Base-by-base conservation (phyloP, 2,329 filamentous ascomycete genomes). In the Fusarium papillatum region DNA sequence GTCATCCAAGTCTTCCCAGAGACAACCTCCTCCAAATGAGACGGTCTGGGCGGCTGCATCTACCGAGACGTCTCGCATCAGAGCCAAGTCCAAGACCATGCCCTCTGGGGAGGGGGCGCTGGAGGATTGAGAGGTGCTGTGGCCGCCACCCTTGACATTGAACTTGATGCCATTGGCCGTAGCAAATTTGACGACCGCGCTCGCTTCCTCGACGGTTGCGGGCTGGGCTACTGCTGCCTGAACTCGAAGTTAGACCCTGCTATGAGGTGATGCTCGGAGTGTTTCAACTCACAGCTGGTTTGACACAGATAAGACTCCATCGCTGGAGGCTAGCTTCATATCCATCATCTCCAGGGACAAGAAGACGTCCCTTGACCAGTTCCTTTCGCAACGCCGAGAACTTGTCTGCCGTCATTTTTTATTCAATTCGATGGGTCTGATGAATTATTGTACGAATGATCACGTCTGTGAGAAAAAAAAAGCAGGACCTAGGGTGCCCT, bases 1-100 rank as follows among this genome's bases (percentile, higher is more conserved):
- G 8, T 84, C 81, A 73, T 92, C 90, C 16, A 92, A 87, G 76
- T 91, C 88, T 66, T 82, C 83, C 89, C 90, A 91, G 3, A 85
- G 78, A 53, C 87, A 86, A 10, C 90, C 90, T 31, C 90, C 89
- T 68, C 88, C 86, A 24, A 86, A 87, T 0, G 81, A 84, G 64
- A 91, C 84, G 1, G 85, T 88, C 72, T 86, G 83, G 13, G 82
- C 83, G 2, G 82, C 80, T 0, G 80, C 29, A 65, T 92, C 85
- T 22, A 92, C 87, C 1, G 79, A 81, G 7, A 92, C 88, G 4
- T 81, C 78, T 4, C 86, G 83, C 86, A 93, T 88, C 34, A 85
- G 82, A 2, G 83, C 83, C 9, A 92, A 84, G 77, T 91, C 89
- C 64, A 92, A 86, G 13, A 92, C 86, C 29, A 92, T 83, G 7